Base-by-base conservation (phyloP, 495 filamentous ascomycete species). In the Neurospora sp. region DNA sequence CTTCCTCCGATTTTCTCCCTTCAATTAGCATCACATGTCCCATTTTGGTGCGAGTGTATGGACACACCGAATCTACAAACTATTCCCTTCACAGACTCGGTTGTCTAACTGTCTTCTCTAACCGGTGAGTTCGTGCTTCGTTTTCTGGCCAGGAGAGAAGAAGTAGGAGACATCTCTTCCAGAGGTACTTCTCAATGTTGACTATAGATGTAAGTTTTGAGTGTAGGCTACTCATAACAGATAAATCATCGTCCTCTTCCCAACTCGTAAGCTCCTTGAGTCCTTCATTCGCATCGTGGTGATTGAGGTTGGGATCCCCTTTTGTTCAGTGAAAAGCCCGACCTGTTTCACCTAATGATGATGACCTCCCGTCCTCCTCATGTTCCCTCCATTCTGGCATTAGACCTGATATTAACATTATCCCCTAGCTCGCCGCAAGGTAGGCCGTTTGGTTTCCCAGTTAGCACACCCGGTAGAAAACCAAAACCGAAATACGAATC, bases 401-500 rank as follows among this genome's bases (percentile, higher is more conserved):
- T 27, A 61, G 14, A 31, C 27, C 14, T 66, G 3, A 66, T 14
- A 66, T 66, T 66, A 66, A 66, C 12, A 66, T 66, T 66, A 66
- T 66, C 14, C 1, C 27, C 14, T 66, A 35, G 27, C 53, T 66
- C 12, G 53, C 53, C 53, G 14, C 2, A 35, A 66, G 27, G 53
- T 66, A 66, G 14, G 53, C 27, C 53, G 27, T 35, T 31, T 37
- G 14, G 53, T 35, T 66, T 66, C 53, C 14, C 53, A 66, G 12
- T 37, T 35, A 66, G 27, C 53, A 35, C 53, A 37, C 14, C 27
- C 14, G 53, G 27, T 18, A 71, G 18, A 44, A 39, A 73, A 74
- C 71, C 75, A 73, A 75, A 74, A 22, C 74, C 69, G 72, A 80
- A 75, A 76, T 80, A 79, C 82, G 79, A 79, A 82, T 86, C 84